phyloP scores from a whole-genome alignment of 495 filamentous ascomycete genomes.

The Trichoderma gamsii region DNA sequence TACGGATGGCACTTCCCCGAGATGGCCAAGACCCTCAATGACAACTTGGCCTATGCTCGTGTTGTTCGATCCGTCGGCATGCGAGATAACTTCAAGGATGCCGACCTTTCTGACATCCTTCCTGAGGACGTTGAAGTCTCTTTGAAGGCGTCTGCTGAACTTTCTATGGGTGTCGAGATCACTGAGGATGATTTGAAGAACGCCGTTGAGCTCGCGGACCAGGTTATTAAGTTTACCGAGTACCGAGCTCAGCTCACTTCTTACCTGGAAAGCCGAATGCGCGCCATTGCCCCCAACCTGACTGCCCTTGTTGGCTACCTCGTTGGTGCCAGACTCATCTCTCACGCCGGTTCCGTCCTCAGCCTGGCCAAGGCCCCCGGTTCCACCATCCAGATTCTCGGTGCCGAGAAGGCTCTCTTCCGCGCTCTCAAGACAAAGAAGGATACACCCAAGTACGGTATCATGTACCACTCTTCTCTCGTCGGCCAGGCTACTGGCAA shows the following conservation, averaged over 20 bases:
- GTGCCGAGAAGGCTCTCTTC: constrained; percentile 98
- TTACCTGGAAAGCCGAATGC: constrained; percentile 91
- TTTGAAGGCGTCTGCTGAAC: constrained; percentile 89
- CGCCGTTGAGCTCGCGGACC: constrained; percentile 83
- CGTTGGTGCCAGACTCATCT: constrained; percentile 90
- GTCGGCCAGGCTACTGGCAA: constrained; percentile 93
- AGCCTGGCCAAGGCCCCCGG: constrained; percentile 95
- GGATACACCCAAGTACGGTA: constrained; percentile 97
- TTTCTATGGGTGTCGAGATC: constrained; percentile 98
- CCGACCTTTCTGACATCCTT: constrained; percentile 85
- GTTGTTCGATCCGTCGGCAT: constrained; percentile 85
- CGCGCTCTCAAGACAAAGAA: constrained; percentile 98
- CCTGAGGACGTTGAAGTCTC: constrained; percentile 92
- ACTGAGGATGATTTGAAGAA: constrained; percentile 80
- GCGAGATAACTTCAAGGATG: constrained; percentile 63
- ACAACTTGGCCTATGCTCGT: constrained; percentile 90
- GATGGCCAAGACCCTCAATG: constrained; percentile 91
- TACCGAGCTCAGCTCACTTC: constrained; percentile 81
- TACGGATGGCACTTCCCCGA: constrained; percentile 99
- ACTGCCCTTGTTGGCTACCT: constrained; percentile 90
- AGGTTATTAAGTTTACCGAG: constrained; percentile 85
- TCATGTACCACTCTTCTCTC: constrained; percentile 96
- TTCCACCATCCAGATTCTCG: constrained; percentile 94
- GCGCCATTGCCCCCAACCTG: constrained; percentile 92
- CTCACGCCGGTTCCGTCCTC: constrained; percentile 90